Base-by-base conservation (phyloP, 2,329 filamentous ascomycete genomes). In the Tolypocladium nubicola region DNA sequence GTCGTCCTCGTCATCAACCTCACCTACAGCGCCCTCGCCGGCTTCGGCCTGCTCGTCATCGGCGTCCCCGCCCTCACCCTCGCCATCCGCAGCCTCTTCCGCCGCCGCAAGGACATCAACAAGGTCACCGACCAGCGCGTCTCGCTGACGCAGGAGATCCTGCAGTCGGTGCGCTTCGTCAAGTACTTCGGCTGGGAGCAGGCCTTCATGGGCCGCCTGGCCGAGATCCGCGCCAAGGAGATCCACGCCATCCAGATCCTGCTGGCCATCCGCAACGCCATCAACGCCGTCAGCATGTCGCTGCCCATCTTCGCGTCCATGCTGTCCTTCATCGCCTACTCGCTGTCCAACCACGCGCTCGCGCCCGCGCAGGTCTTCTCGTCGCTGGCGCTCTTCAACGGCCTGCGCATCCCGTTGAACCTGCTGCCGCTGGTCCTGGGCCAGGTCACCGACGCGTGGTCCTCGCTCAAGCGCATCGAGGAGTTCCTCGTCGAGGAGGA, bases 111-210 rank as follows among this genome's bases (percentile, higher is more conserved):
- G 64, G 78, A 72, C 37, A 97, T 97, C 76, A 97, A 97, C 79
- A 92, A 91, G 66, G 83, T 97, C 59, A 97, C 93, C 2, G 93
- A 97, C 68, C 89, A 95, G 73, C 84, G 93, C 61, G 92, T 97
- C 9, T 88, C 88, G 55, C 76, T 97, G 39, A 97, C 91, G 0
- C 92, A 97, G 68, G 93, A 97, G 68, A 96, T 97, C 55, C 68
- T 97, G 16, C 87, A 91, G 63, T 89, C 90, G 0, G 92, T 97
- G 30, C 84, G 92, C 33, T 97, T 97, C 67, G 93, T 97, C 73
- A 97, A 97, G 71, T 97, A 85, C 71, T 97, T 97, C 68, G 92
- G 91, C 9, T 97, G 93, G 93, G 93, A 97, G 69, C 87, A 82
- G 58, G 88, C 89, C 39, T 97, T 97, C 67, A 75, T 97, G 14